Conservation (phyloP, 345 rosid genomes). For the Eucalyptus melliodora region DNA sequence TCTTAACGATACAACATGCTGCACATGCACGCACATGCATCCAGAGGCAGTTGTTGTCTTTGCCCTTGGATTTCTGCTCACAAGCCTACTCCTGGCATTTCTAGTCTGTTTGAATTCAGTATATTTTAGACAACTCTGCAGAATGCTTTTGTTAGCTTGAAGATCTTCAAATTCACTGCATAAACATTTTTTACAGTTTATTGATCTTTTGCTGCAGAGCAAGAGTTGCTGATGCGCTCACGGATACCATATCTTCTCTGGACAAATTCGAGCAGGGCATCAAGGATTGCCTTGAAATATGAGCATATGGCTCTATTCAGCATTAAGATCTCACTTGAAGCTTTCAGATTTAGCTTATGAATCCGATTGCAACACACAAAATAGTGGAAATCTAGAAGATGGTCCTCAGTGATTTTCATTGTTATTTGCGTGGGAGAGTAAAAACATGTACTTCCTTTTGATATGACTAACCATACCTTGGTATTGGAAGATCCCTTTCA, state of each 20-base stretch:
- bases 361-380: not conserved
- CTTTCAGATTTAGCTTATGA: not conserved
- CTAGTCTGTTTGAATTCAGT: not conserved
- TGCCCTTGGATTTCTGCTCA: not conserved
- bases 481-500: not conserved
- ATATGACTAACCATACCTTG: not conserved
- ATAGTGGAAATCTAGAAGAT: not conserved
- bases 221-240: conserved; percentile 34
- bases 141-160: not conserved
- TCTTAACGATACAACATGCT: not conserved
- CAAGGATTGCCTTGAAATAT: conserved; percentile 47
- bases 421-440: not conserved
- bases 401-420: not conserved
- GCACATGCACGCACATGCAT: not conserved
- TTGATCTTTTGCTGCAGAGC: conserved; percentile 17
- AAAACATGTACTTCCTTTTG: not conserved
- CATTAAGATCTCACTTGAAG: not conserved
- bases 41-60: not conserved
- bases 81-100: not conserved
- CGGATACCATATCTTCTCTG: conserved; percentile 39
- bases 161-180: not conserved
- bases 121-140: not conserved
- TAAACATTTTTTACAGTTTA: not conserved
- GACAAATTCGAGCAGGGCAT: conserved; percentile 49
- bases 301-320: not conserved